phyloP scores from a whole-genome alignment of 257 asterid genomes.

The Solanum lycopersicoides region DNA sequence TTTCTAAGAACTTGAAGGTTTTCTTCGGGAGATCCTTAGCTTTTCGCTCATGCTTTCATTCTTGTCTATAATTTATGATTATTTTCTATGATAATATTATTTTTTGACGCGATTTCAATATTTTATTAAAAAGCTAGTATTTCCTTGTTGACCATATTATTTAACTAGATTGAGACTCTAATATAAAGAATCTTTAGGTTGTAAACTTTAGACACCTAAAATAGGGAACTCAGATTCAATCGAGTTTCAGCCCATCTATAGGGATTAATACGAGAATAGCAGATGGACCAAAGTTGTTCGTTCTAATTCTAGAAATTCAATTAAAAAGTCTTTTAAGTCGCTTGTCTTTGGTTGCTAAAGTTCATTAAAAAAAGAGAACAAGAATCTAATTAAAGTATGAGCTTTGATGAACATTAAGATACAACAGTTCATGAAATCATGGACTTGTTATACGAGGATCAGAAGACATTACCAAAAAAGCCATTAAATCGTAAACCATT shows the following conservation, averaged over 20 bases:
- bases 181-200: no score
- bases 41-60: neutral
- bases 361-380: constrained; percentile 2
- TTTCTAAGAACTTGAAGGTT: no score
- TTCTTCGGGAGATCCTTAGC: neutral
- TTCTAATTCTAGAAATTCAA: constrained; percentile 8
- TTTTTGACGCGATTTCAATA: neutral
- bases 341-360: constrained; percentile 16
- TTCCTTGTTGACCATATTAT: no score
- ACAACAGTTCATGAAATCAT: constrained; percentile 60
- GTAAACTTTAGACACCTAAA: no score
- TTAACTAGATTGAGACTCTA: no score
- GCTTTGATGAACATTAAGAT: constrained; percentile 15
- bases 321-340: constrained; percentile 52
- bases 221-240: no score
- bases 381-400: constrained; percentile 1
- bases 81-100: neutral
- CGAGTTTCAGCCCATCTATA: neutral
- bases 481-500: constrained; percentile 11
- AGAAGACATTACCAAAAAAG: constrained; percentile 11
- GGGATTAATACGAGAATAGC: constrained; percentile 3
- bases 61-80: neutral
- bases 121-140: no score
- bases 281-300: constrained; percentile 17
- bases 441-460: constrained; percentile 29